A percentile compares a stretch with the other conserved stretches of the same genome.
These are phyloP conservation scores for Gentiana dahurica DNA, from an alignment of 257 asterid genomes.

Conservation along the genomic window DNA sequence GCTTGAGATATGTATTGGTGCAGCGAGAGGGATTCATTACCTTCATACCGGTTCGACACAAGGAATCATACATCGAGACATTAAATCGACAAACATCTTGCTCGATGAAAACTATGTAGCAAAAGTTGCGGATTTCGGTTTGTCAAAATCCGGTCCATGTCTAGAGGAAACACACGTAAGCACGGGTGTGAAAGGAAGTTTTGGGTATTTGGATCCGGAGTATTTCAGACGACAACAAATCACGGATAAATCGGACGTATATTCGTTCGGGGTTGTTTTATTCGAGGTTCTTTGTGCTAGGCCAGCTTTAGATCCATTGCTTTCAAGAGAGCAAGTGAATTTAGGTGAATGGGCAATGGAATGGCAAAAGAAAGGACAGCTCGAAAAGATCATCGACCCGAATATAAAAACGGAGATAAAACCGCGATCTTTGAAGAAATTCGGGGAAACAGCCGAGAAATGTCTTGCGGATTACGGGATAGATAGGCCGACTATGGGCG, in stretches of 20 bases:
- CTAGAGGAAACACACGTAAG: constrained; percentile 65
- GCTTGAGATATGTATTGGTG: constrained; percentile 82
- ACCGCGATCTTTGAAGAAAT: constrained; percentile 30
- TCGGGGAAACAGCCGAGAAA: constrained; percentile 62
- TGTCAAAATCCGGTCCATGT: constrained; percentile 66
- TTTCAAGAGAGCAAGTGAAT: constrained; percentile 46
- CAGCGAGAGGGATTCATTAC: constrained; percentile 75
- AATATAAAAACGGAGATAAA: constrained; percentile 34
- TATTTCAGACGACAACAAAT: constrained; percentile 62
- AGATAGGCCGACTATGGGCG: constrained; percentile 76
- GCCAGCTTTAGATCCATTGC: constrained; percentile 51
- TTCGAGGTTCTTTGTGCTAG: constrained; percentile 72
- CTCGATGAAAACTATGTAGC: constrained; percentile 50
- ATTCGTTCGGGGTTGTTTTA: constrained; percentile 68
- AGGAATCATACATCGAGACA: constrained; percentile 72
- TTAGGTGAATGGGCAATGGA: constrained; percentile 73
- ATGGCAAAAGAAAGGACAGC: constrained; percentile 49
- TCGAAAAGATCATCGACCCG: constrained; percentile 44
- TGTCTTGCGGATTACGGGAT: constrained; percentile 64
- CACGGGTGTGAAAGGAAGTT: constrained; percentile 79
- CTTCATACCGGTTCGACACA: constrained; percentile 77
- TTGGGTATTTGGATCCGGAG: constrained; percentile 70
- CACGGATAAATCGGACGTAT: constrained; percentile 68
- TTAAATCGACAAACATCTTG: constrained; percentile 63
- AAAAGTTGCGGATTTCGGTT: constrained; percentile 78